Conservation (phyloP, 768 basidiomycete species). For the Coprinopsis cinerea region DNA sequence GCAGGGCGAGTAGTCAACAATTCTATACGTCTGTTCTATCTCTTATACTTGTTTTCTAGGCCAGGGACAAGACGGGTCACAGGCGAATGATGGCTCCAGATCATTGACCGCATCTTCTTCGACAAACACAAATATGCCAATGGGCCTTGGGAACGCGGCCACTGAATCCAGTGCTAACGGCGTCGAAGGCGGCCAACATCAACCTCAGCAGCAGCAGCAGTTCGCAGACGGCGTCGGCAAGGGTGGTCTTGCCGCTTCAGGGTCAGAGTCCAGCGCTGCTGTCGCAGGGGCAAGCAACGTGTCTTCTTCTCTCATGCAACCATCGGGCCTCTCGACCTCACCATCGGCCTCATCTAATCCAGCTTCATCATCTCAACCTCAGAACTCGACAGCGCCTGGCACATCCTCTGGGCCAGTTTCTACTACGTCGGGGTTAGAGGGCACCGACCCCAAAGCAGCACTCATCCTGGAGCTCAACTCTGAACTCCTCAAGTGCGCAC, state of each 20-base stretch:
- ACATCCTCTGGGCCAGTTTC: not conserved
- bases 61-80: not conserved
- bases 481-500: slow-evolving; percentile 59
- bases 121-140: slow-evolving; percentile 10
- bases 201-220: slow-evolving; percentile 6
- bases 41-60: not conserved
- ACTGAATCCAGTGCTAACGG: not conserved
- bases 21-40: not conserved
- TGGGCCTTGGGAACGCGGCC: slow-evolving; percentile 1
- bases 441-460: slow-evolving; percentile 45
- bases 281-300: slow-evolving; percentile 1
- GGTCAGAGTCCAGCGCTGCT: not conserved
- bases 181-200: not conserved
- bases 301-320: slow-evolving; percentile 6
- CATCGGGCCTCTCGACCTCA: slow-evolving; percentile 1
- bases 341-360: not conserved
- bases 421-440: not conserved
- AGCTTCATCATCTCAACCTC: not conserved
- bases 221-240: no score
- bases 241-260: no score
- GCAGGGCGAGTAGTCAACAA: no score
- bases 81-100: not conserved
- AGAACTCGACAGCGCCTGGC: not conserved
- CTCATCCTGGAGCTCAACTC: slow-evolving; percentile 62
- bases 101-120: not conserved